A percentile compares a stretch with the other conserved stretches of the same genome.
These are phyloP conservation scores for Penicillium italicum DNA, from an alignment of 2,329 filamentous ascomycete genomes.

Conservation along the genomic window DNA sequence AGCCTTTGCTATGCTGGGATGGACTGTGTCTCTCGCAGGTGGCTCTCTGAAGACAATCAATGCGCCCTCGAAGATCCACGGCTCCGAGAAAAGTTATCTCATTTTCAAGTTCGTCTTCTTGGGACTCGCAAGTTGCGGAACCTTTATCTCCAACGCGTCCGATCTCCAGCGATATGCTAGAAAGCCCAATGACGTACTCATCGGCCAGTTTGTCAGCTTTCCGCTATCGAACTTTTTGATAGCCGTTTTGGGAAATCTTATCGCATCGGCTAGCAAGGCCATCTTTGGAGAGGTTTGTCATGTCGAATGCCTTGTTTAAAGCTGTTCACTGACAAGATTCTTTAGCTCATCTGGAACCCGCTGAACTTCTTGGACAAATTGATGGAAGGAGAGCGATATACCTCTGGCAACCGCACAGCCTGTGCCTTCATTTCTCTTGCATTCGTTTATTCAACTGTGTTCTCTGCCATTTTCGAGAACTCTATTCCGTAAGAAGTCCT, in stretches of 20 bases:
- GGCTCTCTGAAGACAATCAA: constrained; percentile 23
- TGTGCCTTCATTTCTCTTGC: constrained; percentile 43
- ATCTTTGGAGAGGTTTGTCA: constrained; percentile 31
- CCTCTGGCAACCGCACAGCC: constrained; percentile 35
- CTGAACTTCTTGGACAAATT: constrained; percentile 37
- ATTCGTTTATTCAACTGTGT: constrained; percentile 45
- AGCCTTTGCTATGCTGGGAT: constrained; percentile 41
- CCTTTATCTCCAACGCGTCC: constrained; percentile 38
- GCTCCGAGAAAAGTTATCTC: constrained; percentile 38
- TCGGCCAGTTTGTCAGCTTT: constrained; percentile 43
- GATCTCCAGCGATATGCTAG: constrained; percentile 46
- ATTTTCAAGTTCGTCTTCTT: constrained; percentile 39
- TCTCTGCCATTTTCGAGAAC: constrained; percentile 46
- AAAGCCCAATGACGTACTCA: constrained; percentile 41
- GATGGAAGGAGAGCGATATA: constrained; percentile 34
- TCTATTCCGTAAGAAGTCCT: constrained; percentile 29
- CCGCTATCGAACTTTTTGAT: constrained; percentile 41
- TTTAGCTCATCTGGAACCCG: constrained; percentile 36
- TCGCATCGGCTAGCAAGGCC: constrained; percentile 31
- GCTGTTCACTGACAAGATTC: background rate
- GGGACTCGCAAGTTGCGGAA: constrained; percentile 23
- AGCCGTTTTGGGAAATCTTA: constrained; percentile 40
- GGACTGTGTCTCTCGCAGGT: constrained; percentile 36
- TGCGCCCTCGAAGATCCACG: constrained; percentile 30
- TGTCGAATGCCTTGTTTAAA: too few species aligned